A percentile compares a stretch with the other conserved stretches of the same genome.
Conservation (phyloP, 345 rosid species). For the Brassica rapa region DNA sequence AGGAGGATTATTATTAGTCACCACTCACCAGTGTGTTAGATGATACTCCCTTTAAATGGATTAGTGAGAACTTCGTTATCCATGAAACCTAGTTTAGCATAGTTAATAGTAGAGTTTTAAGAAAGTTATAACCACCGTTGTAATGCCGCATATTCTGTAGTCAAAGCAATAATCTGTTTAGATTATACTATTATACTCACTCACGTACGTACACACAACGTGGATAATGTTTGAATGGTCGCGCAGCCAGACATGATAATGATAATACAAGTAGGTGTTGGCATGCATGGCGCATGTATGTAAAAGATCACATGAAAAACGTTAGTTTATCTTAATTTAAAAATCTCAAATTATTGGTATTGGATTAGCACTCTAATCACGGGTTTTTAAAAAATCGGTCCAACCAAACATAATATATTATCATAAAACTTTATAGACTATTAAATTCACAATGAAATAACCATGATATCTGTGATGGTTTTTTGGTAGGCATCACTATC, state of each 20-base stretch:
- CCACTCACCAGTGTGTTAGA: too few species aligned
- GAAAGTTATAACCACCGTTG: conserved; percentile 6
- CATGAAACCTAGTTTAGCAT: conserved; percentile 16
- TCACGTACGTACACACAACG: neutral
- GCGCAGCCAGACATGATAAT: conserved; percentile 35
- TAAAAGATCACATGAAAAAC: conserved; percentile 26
- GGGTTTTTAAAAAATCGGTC: neutral
- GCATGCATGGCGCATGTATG: conserved; percentile 11
- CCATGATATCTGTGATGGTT: neutral
- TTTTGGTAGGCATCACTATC: neutral
- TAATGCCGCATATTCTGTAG: conserved; percentile 12
- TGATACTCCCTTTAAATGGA: neutral
- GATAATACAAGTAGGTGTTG: conserved; percentile 26
- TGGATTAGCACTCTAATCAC: conserved; percentile 10
- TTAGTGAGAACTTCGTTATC: conserved; percentile 11
- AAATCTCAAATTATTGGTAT: neutral
- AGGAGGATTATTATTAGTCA: too few species aligned
- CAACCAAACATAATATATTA: neutral
- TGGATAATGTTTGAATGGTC: conserved; percentile 13
- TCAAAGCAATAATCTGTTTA: conserved; percentile 36
- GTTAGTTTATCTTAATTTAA: conserved; percentile 9
- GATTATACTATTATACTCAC: neutral
- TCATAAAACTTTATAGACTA: too few species aligned
- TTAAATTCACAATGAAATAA: neutral
- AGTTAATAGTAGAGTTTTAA: neutral